Evolutionary conservation across 2,329 filamentous ascomycete genomes (phyloP), one percentile per base, ranked within the genome.

Genomic region (Colletotrichum musicola): DNA sequence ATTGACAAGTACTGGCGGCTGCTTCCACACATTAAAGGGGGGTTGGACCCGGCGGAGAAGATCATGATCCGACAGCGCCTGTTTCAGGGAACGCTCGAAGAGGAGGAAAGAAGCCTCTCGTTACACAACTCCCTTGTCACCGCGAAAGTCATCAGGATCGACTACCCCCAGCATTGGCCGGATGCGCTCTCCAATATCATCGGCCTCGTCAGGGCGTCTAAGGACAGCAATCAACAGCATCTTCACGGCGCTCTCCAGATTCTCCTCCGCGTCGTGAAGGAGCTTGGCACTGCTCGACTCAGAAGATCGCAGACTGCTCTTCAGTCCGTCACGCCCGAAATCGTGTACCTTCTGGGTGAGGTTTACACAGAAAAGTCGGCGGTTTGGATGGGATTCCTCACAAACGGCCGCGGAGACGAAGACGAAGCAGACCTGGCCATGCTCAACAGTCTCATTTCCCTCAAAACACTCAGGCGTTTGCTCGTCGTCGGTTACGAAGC

Each of bases 1-100:
- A 95, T 98, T 79, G 95, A 98, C 78, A 94, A 92, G 77, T 94
- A 94, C 80, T 99, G 96, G 96, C 88, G 96, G 14, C 73, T 81
- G n/a, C 76, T 93, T 86, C 77, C 81, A 40, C 73, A 80, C 65
- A 58, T 77, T 30, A 85, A 83, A 77, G 93, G 92, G 40, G 89
- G 93, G 57, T 88, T 92, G 64, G 89, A 91, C 77, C 87, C 88
- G 30, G 88, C 92, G 20, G 93, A 97, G 77, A 98, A 96, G 79
- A 82, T 86, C 10, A 77, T 87, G 44, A 96, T 99, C 62, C 90
- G 95, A 57, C 88, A 88, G 4, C 88, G 91, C 25, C 83, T 97
- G 22, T 86, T 97, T 9, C 87, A 93, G 71, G 91, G 92, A 67
- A 93, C 93, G 1, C 85, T 97, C 53, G 87, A 90, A 73, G 95